phyloP scores from a whole-genome alignment of 2,329 filamentous ascomycete genomes.

The Cordyceps cicadae region DNA sequence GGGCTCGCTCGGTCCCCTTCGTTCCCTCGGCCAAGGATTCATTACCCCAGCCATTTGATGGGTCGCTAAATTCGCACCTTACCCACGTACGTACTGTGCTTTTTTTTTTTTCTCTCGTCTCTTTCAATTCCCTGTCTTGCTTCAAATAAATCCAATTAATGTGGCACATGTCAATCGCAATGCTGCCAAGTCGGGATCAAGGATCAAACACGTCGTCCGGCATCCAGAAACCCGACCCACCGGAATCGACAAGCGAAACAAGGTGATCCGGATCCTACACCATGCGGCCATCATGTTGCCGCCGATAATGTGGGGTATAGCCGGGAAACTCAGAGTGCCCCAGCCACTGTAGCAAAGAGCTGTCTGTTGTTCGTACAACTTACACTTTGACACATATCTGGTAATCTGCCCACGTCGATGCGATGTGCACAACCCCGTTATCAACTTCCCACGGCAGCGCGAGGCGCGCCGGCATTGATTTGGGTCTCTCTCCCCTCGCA shows the following conservation, averaged over 20 bases:
- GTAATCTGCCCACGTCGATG: neutral
- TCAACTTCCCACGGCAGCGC: too few relatives aligned
- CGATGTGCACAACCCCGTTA: too few relatives aligned
- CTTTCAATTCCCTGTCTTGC: too few relatives aligned
- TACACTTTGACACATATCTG: neutral
- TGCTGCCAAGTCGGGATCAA: too few relatives aligned
- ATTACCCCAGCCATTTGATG: neutral
- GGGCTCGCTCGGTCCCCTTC: neutral
- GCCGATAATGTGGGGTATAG: conserved; percentile 1
- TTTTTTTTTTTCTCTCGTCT: neutral
- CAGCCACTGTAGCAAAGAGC: neutral
- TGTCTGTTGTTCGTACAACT: too few relatives aligned
- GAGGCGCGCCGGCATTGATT: too few relatives aligned
- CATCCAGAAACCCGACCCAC: neutral
- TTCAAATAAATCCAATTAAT: too few relatives aligned
- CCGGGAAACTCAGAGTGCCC: neutral
- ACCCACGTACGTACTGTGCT: neutral
- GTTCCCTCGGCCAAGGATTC: too few relatives aligned
- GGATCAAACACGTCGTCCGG: neutral
- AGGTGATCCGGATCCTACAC: neutral
- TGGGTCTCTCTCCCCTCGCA: neutral
- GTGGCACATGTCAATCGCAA: too few relatives aligned
- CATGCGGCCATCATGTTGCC: neutral
- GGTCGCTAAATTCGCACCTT: neutral
- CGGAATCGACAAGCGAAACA: neutral